Evolutionary conservation across 108 stramenopile species (phyloP), one percentile per base, ranked within the genome.

Genomic region (Conticribra weissflogii): DNA sequence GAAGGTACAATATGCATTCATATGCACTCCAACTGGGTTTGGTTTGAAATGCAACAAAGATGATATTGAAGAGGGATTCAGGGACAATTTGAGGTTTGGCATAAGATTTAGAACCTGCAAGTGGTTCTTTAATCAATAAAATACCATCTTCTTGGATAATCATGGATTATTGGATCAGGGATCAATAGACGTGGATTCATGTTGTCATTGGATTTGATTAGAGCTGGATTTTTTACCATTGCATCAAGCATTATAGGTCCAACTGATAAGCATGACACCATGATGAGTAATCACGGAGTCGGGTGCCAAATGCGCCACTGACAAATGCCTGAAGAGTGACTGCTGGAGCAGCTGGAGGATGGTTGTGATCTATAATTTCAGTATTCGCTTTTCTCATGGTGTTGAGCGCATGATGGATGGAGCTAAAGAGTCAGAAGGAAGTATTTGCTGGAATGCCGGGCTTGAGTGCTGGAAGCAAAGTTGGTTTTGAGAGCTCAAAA

Each of bases 21-120:
- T 4, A 7, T 59, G 59, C 15, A 31, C 59, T 5, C 59, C 34
- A 19, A 59, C 41, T 2, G 59, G 36, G 7, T 59, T 59, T 0
- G 59, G 1, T 7, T n/a, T 59, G 59, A 21, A 59, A 59, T 15
- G 59, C 59, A 0, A 59, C 0, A 5, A 59, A 59, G 4, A 59
- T 19, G 0, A 44, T 59, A 7, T 59, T 59, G 8, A 23, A 22
- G 7, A 59, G 32, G 2, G 5, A n/a, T 0, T 2, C 0, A 17
- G 59, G 59, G 17, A 58, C 25, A 55, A 55, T 24, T 21, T 9
- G 54, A 28, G 24, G 12, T 25, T 55, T 19, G 18, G 29, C 54
- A 27, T 3, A 23, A 28, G 54, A 24, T 19, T 24, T 3, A 25
- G 14, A 24, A 27, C 54, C 54, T 14, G 25, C 23, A 2, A 23